Conservation (phyloP, 1,284 basidiomycete genomes). For the Cystobasidium pallidum region DNA sequence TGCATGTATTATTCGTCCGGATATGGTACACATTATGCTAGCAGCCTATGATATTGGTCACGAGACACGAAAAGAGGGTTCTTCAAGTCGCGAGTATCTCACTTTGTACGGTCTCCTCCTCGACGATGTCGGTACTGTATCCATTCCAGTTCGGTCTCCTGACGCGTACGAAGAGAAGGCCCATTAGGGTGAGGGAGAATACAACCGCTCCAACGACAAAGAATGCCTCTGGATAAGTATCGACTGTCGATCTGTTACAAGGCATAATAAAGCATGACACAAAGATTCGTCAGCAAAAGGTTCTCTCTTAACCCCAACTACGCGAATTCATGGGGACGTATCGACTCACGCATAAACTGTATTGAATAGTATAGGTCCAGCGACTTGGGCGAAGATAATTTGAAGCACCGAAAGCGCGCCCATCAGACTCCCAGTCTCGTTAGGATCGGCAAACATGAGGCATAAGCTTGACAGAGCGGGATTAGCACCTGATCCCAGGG, state of each 20-base stretch:
- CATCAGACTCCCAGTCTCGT: conserved; percentile 39
- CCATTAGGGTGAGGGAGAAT: conserved; percentile 16
- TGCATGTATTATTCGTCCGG: no score
- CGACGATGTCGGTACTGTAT: conserved; percentile 12
- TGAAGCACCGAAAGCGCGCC: conserved; percentile 32
- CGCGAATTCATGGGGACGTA: background rate
- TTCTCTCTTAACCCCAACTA: no score
- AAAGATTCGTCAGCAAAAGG: no score
- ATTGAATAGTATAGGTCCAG: conserved; percentile 35
- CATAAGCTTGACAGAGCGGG: conserved; percentile 38
- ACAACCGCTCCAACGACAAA: conserved; percentile 21
- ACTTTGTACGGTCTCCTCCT: conserved; percentile 11
- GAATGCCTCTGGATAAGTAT: conserved; percentile 36
- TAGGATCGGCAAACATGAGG: conserved; percentile 39
- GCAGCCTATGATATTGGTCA: no score
- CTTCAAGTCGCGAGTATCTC: conserved; percentile 12
- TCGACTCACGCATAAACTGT: conserved; percentile 34
- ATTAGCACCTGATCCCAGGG: conserved; percentile 38
- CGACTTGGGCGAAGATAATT: conserved; percentile 38
- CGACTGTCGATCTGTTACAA: conserved; percentile 32
- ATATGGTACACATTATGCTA: no score
- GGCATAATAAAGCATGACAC: background rate
- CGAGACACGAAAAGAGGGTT: background rate
- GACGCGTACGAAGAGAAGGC: conserved; percentile 29
- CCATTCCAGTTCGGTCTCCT: conserved; percentile 40